Conservation (phyloP, 352 stramenopile genomes). For the Pythium aristosporum region DNA sequence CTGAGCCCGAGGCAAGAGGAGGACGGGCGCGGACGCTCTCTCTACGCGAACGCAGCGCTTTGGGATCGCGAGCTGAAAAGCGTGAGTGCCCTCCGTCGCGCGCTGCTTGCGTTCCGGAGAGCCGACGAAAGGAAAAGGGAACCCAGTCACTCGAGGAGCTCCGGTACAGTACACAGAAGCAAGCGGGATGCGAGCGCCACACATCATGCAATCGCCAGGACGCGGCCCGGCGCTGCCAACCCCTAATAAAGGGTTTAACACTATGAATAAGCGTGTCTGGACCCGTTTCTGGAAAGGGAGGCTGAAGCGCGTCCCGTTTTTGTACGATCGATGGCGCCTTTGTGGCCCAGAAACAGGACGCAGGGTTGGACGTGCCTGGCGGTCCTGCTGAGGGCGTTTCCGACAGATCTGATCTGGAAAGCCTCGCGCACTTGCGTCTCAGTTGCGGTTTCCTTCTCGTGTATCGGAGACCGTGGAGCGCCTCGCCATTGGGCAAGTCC, state of each 20-base stretch:
- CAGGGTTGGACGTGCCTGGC: conserved; percentile 1
- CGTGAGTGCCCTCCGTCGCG: conserved; percentile 18
- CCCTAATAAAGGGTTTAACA: background rate
- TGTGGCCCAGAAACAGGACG: conserved; percentile 7
- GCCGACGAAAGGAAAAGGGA: background rate
- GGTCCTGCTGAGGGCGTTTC: background rate
- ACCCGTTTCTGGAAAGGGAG: conserved; percentile 4
- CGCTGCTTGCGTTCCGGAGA: conserved; percentile 13
- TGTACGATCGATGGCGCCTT: background rate
- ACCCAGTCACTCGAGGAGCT: background rate
- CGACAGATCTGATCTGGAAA: conserved; percentile 13
- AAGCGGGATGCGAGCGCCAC: background rate
- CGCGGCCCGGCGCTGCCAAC: background rate
- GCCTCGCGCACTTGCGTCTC: background rate
- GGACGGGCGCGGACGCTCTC: too few species aligned
- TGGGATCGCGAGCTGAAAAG: conserved; percentile 9
- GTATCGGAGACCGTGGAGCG: background rate
- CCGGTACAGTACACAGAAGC: too few species aligned
- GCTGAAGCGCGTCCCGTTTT: background rate
- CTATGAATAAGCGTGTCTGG: background rate
- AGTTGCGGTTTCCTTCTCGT: background rate
- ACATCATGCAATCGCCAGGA: conserved; percentile 7
- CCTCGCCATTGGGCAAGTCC: too few species aligned
- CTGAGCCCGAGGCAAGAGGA: too few species aligned
- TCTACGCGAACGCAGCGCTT: conserved; percentile 1